Evolutionary conservation across 1,284 basidiomycete genomes (phyloP).

Genomic region (Microbotryomycetes sp.): DNA sequence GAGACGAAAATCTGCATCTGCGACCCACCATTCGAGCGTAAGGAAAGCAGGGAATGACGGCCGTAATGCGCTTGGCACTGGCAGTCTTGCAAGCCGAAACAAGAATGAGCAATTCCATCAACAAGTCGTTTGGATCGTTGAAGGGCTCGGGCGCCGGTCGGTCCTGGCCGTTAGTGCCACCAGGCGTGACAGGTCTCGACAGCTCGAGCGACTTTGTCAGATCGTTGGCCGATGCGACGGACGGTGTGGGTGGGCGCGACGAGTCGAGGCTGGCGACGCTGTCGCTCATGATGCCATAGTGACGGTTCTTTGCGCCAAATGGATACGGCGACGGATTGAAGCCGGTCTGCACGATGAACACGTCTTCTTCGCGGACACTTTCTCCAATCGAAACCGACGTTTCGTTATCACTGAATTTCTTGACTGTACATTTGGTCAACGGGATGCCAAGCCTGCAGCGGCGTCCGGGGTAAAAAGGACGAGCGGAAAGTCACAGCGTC

Average conservation of each 20-base stretch:
- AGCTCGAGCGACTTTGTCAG: constrained; percentile 40
- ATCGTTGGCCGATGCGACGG: constrained; percentile 50
- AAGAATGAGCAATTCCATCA: constrained; percentile 60
- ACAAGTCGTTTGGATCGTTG: constrained; percentile 45
- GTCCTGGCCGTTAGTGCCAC: neutral
- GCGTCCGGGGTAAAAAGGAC: neutral
- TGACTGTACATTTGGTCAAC: constrained; percentile 82
- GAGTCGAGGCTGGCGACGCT: constrained; percentile 55
- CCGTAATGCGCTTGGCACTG: constrained; percentile 90
- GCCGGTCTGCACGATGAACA: constrained; percentile 78
- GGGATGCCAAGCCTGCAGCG: constrained; percentile 72
- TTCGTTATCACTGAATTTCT: constrained; percentile 68
- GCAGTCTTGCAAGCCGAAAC: constrained; percentile 87
- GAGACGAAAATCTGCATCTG: neutral
- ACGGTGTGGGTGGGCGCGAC: constrained; percentile 24
- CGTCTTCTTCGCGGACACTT: constrained; percentile 94
- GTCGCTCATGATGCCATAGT: constrained; percentile 17
- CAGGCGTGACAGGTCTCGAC: neutral
- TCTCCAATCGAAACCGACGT: constrained; percentile 51
- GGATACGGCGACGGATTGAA: constrained; percentile 38
- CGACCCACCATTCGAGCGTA: constrained; percentile 59
- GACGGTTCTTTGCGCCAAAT: constrained; percentile 27
- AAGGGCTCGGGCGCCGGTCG: constrained; percentile 21
- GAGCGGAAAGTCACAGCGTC: neutral
- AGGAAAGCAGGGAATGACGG: constrained; percentile 95